Evolutionary conservation across 345 rosid species (phyloP).

Genomic region (Raphanus sativus): DNA sequence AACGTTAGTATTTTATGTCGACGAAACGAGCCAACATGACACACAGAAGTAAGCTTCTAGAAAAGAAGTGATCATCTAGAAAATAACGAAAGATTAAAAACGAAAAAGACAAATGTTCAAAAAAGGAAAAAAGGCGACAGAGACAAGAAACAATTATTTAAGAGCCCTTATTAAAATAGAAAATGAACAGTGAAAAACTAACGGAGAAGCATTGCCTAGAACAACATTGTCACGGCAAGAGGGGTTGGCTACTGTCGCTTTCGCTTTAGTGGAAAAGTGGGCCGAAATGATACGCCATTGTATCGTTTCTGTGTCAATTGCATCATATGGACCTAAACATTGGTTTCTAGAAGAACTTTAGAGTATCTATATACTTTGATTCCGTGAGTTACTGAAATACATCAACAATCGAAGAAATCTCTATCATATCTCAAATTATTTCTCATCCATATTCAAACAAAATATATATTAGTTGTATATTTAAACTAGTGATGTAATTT

Average conservation of each 20-base stretch:
- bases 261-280: conserved; percentile 19
- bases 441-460: background rate
- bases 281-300: background rate
- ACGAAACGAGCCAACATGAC: background rate
- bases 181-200: conserved; percentile 2
- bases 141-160: conserved; percentile 2
- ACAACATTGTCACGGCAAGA: background rate
- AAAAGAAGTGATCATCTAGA: background rate
- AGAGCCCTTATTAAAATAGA: too few relatives aligned
- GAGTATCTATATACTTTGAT: background rate
- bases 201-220: conserved; percentile 17
- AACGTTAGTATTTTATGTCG: conserved; percentile 1
- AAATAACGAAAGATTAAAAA: too few relatives aligned
- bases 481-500: too few relatives aligned
- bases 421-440: background rate
- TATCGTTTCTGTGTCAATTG: background rate
- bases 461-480: too few relatives aligned
- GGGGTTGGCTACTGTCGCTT: background rate
- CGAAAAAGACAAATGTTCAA: too few relatives aligned
- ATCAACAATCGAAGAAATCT: background rate
- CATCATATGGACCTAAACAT: background rate
- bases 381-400: background rate
- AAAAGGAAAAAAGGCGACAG: too few relatives aligned
- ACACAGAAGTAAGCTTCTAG: background rate
- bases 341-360: background rate